Base-by-base conservation (phyloP, 2,329 filamentous ascomycete species). In the Anthostomella pinea region DNA sequence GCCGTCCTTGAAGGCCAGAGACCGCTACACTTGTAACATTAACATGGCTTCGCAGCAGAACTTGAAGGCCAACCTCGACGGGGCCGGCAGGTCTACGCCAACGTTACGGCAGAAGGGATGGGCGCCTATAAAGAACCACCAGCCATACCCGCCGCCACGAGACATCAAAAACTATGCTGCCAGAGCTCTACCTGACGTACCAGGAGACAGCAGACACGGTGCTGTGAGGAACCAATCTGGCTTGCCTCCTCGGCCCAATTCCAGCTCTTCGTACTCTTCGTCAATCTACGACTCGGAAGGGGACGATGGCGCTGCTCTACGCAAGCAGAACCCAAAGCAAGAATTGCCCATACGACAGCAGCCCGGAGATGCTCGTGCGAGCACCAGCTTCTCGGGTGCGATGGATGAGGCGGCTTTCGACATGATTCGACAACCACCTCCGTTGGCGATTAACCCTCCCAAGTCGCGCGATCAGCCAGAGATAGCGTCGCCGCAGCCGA, bases 401-500 rank as follows among this genome's bases (percentile, higher is more conserved):
- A 17, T 48, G 13, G 32, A 55, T 9, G 46, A 47, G 25, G 34
- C 33, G 4, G 46, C 36, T 4, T 15, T 41, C 2, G 39, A 36
- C 2, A 34, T 46, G 41, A 36, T 49, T 14, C 36, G 42, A 8
- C 34, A 18, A 14, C 46, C 41, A 5, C 40, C 41, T 9, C 38
- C 36, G 15, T 30, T 48, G 13, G 8, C 33, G 10, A 39, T 46
- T 6, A 23, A 29, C 6, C 16, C 18, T 20, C 24, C 32, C 8
- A 33, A 34, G n/a, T 25, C 34, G 5, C 21, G 44, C 13, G 28
- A 38, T 8, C 31, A 43, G 20, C 43, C 20, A 9, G 35, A 46
- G 5, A 45, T 53, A 25, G 40, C 36, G 20, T 43, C 51, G 2
- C 48, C 53, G 15, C 50, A 47, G 25, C 45, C 51, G 4, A 41